These are phyloP conservation scores for Mycena chlorophos DNA, from an alignment of 768 basidiomycete genomes.

Conservation along the genomic window DNA sequence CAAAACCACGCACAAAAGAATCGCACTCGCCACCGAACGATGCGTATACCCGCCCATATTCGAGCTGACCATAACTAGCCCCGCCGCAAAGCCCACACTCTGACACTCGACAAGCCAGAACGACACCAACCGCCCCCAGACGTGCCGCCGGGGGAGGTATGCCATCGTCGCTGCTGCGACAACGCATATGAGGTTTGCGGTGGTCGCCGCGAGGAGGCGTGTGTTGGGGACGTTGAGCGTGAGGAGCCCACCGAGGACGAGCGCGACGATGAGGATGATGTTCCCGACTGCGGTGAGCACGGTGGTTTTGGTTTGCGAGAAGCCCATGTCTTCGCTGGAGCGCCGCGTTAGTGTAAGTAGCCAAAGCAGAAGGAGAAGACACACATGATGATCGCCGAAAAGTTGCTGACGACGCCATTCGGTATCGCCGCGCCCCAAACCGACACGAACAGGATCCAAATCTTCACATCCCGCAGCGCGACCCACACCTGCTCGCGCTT, in stretches of 20 bases:
- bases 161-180: conserved; percentile 22
- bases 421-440: conserved; percentile 25
- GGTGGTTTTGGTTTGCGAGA: conserved; percentile 22
- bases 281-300: conserved; percentile 25
- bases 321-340: conserved; percentile 20
- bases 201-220: conserved; percentile 18
- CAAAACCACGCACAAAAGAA: conserved; percentile 12
- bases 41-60: conserved; percentile 27
- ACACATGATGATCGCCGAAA: conserved; percentile 23
- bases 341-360: neutral
- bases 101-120: conserved; percentile 26
- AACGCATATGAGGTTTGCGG: conserved; percentile 24
- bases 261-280: conserved; percentile 23
- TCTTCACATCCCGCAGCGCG: conserved; percentile 21
- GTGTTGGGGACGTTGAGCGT: conserved; percentile 21
- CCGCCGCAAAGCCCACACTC: conserved; percentile 22
- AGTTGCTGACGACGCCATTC: conserved; percentile 24
- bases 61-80: conserved; percentile 24
- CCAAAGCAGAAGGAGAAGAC: neutral
- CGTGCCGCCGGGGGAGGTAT: conserved; percentile 22
- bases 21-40: conserved; percentile 19
- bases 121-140: conserved; percentile 22
- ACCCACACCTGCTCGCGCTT: conserved; percentile 20
- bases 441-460: conserved; percentile 22
- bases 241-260: conserved; percentile 20